Percentiles rank a stretch among this genome's conserved stretches.
phyloP scores from a whole-genome alignment of 1,139 yeast genomes.

The Lodderomyces margitis region DNA sequence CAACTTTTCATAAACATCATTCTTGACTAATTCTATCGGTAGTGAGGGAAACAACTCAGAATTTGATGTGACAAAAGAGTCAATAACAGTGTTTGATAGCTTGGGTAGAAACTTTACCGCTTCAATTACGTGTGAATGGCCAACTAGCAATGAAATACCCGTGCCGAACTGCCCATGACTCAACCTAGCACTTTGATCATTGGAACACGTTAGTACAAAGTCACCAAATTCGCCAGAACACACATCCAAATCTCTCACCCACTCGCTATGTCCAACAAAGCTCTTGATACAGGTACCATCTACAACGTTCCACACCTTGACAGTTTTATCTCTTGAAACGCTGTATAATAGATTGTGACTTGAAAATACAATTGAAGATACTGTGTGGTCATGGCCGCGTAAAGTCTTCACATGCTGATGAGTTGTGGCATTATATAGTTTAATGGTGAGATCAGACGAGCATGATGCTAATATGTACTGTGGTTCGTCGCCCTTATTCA shows the following conservation, averaged over 20 bases:
- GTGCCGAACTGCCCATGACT: constrained; percentile 65
- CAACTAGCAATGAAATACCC: constrained; percentile 65
- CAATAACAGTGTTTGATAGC: constrained; percentile 48
- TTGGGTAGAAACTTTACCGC: constrained; percentile 66
- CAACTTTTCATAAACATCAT: constrained; percentile 32
- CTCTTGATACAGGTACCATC: constrained; percentile 68
- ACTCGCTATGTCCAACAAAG: constrained; percentile 79
- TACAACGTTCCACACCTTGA: constrained; percentile 73
- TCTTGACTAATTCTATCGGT: constrained; percentile 30
- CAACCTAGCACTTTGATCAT: constrained; percentile 74
- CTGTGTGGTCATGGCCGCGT: constrained; percentile 89
- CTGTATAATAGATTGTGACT: constrained; percentile 53
- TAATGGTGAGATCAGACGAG: constrained; percentile 71
- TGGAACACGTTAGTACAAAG: constrained; percentile 72
- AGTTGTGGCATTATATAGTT: constrained; percentile 62
- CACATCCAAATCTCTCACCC: constrained; percentile 73
- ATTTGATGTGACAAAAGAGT: constrained; percentile 42
- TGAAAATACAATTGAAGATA: constrained; percentile 62
- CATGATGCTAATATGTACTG: constrained; percentile 51
- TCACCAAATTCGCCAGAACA: constrained; percentile 38
- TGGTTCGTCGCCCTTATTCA: constrained; percentile 6
- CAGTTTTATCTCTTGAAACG: constrained; percentile 73
- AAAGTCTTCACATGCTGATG: constrained; percentile 63
- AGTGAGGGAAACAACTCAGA: constrained; percentile 31
- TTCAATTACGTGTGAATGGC: constrained; percentile 86